Conservation (phyloP, 2,329 filamentous ascomycete genomes). For the Penicillium sp. region DNA sequence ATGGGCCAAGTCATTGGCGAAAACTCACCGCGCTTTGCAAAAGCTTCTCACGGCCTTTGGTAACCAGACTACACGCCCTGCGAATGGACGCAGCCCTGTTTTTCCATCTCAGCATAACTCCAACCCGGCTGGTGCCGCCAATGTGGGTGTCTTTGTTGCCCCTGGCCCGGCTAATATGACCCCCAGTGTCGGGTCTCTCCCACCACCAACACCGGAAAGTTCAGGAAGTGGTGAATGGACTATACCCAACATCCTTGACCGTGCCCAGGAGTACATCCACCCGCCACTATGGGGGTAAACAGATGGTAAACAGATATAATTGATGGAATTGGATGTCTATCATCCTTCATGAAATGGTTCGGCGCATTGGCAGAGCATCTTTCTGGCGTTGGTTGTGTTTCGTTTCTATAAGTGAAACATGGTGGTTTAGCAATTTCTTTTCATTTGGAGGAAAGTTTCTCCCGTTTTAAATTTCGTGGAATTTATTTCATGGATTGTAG, state of each 20-base stretch:
- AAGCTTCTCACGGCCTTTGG: constrained; percentile 46
- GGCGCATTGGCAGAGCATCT: constrained; percentile 12
- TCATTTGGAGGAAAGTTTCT: background rate
- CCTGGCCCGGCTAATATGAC: constrained; percentile 30
- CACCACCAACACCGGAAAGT: constrained; percentile 50
- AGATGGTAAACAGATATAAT: constrained; percentile 15
- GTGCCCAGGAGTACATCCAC: constrained; percentile 51
- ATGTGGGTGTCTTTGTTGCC: constrained; percentile 13
- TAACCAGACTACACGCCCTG: constrained; percentile 21
- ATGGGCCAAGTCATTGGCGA: constrained; percentile 49
- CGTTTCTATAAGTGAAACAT: background rate
- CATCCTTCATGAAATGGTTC: constrained; percentile 4
- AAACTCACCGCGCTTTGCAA: constrained; percentile 47
- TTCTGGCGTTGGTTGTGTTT: constrained; percentile 1
- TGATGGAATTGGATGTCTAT: background rate
- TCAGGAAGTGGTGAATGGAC: constrained; percentile 50
- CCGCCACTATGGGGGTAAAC: constrained; percentile 45
- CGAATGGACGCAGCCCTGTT: constrained; percentile 15
- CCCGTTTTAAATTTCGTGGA: background rate
- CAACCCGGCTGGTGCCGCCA: constrained; percentile 13
- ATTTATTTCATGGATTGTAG: background rate
- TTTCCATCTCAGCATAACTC: constrained; percentile 18
- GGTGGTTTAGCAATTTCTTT: background rate
- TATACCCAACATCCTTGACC: constrained; percentile 46
- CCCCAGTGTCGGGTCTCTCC: constrained; percentile 37